These are phyloP conservation scores for Coffea canephora DNA, from an alignment of 257 asterid genomes.

Conservation along the genomic window DNA sequence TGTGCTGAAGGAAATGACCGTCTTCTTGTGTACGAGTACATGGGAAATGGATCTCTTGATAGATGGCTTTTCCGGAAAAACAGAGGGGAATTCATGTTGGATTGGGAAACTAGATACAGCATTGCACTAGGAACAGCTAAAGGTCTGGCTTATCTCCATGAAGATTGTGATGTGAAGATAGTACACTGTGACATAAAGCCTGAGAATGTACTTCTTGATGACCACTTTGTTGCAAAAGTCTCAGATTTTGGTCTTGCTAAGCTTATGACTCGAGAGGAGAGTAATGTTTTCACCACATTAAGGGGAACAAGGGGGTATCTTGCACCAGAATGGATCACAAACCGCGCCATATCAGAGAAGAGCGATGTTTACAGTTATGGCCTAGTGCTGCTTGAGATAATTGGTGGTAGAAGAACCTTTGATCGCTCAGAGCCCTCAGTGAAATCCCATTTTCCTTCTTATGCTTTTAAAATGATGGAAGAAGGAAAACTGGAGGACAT, in stretches of 20 bases:
- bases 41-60: constrained; percentile 87
- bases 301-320: constrained; percentile 93
- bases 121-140: constrained; percentile 88
- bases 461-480: constrained; percentile 81
- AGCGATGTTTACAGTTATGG: constrained; percentile 93
- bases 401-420: constrained; percentile 81
- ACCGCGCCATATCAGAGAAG: constrained; percentile 88
- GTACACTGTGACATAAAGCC: constrained; percentile 91
- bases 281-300: constrained; percentile 76
- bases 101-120: constrained; percentile 68
- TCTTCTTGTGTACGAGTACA: constrained; percentile 84
- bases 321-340: constrained; percentile 99
- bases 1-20: constrained; percentile 91
- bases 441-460: constrained; percentile 78
- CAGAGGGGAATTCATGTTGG: constrained; percentile 60
- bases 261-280: constrained; percentile 85
- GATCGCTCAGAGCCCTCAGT: constrained; percentile 58
- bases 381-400: constrained; percentile 84
- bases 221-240: constrained; percentile 68
- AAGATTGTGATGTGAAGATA: constrained; percentile 81
- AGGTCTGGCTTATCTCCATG: constrained; percentile 82
- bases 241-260: constrained; percentile 88
- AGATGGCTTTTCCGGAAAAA: constrained; percentile 79
- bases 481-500: constrained; percentile 77
- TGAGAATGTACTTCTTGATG: constrained; percentile 82